A percentile compares a stretch with the other conserved stretches of the same genome.
These are phyloP conservation scores for Lichtheimia ramosa DNA, from an alignment of 371 early-diverging fungal genomes.

Conservation along the genomic window DNA sequence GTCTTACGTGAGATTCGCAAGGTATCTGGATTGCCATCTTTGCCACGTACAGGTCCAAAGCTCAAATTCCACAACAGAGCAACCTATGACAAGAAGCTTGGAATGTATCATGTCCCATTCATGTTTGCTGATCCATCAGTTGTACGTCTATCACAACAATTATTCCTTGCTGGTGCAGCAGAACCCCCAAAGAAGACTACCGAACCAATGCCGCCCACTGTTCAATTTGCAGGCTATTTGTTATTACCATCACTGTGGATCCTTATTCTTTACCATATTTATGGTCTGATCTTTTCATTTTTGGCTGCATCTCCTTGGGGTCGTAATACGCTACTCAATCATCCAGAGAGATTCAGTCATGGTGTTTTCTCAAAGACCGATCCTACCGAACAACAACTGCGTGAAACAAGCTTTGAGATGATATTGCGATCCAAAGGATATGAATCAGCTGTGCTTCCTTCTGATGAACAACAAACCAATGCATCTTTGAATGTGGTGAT, in stretches of 20 bases:
- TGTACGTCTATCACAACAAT: conserved; percentile 58
- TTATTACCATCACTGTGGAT: conserved; percentile 52
- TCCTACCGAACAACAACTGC: conserved; percentile 56
- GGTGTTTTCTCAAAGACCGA: conserved; percentile 61
- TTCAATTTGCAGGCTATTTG: conserved; percentile 63
- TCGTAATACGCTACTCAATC: conserved; percentile 53
- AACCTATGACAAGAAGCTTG: conserved; percentile 44
- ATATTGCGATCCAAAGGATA: conserved; percentile 55
- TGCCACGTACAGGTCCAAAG: conserved; percentile 45
- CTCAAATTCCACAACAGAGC: conserved; percentile 42
- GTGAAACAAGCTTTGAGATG: conserved; percentile 56
- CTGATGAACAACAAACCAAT: conserved; percentile 32
- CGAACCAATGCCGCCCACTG: conserved; percentile 42
- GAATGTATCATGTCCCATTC: conserved; percentile 59
- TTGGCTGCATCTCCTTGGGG: conserved; percentile 57
- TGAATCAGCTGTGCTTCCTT: conserved; percentile 26
- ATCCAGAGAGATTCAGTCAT: conserved; percentile 56
- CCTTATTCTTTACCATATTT: conserved; percentile 33
- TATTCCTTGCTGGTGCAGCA: conserved; percentile 39
- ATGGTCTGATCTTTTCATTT: conserved; percentile 47
- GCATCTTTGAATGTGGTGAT: conserved; percentile 47
- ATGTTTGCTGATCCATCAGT: conserved; percentile 61
- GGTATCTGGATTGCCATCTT: conserved; percentile 42
- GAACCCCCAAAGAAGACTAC: conserved; percentile 22
- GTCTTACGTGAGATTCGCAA: conserved; percentile 56